These are phyloP conservation scores for Acacia pycnantha DNA, from an alignment of 331 rosid genomes.

Conservation along the genomic window DNA sequence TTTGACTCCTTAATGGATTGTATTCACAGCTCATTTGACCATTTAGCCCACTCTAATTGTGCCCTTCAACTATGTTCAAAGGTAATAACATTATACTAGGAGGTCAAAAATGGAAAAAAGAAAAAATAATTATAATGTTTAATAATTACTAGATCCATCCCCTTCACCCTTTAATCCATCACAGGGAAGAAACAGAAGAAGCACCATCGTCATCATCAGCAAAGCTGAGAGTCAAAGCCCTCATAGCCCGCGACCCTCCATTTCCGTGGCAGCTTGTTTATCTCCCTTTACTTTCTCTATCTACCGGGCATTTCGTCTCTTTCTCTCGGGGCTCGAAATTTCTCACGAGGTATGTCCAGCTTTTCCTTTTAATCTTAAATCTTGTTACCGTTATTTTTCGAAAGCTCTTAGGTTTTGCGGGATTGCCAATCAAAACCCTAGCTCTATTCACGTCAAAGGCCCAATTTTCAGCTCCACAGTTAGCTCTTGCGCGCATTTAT, in stretches of 20 bases:
- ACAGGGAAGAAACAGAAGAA: constrained; percentile 45
- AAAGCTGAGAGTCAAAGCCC: constrained; percentile 70
- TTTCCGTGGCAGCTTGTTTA: constrained; percentile 2
- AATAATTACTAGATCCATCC: constrained; percentile 31
- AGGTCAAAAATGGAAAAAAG: not conserved
- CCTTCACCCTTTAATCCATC: constrained; percentile 44
- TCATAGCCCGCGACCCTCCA: constrained; percentile 41
- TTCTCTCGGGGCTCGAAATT: constrained; percentile 25
- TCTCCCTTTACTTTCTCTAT: constrained; percentile 27
- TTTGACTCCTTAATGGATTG: not conserved
- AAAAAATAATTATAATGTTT: not conserved
- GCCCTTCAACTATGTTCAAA: not conserved
- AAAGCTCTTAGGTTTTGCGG: constrained; percentile 16
- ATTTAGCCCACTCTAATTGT: not conserved
- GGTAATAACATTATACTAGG: not conserved
- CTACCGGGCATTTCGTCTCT: not conserved
- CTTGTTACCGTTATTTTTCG: constrained; percentile 22
- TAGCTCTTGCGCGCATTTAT: constrained; percentile 16
- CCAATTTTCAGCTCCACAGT: constrained; percentile 31
- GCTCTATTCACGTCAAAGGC: constrained; percentile 27
- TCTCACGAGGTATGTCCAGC: constrained; percentile 32
- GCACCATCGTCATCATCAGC: constrained; percentile 63
- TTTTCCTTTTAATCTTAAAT: constrained; percentile 4
- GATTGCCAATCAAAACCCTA: constrained; percentile 62
- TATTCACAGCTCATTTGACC: not conserved